A percentile compares a stretch with the other conserved stretches of the same genome.
phyloP scores from a whole-genome alignment of 1,284 basidiomycete species.

The Neonothopanus nambi region DNA sequence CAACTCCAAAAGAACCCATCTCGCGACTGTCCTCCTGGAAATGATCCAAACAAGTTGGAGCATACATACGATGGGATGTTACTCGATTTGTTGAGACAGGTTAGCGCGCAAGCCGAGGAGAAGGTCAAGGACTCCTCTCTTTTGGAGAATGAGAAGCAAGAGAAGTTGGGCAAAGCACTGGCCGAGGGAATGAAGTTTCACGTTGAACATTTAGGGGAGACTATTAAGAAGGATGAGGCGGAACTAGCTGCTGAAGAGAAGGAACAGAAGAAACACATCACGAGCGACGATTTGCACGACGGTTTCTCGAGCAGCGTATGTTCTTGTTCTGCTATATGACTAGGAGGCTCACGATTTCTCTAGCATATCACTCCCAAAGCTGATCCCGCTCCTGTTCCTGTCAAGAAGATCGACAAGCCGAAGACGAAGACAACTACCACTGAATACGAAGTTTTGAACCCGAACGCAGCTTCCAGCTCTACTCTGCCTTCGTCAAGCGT shows the following conservation, averaged over 20 bases:
- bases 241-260: conserved; percentile 38
- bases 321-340: conserved; percentile 4
- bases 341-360: conserved; percentile 7
- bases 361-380: conserved; percentile 73
- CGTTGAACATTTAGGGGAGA: conserved; percentile 54
- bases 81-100: conserved; percentile 74
- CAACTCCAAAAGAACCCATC: conserved; percentile 77
- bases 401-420: conserved; percentile 45
- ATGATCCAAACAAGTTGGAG: conserved; percentile 63
- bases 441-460: conserved; percentile 87
- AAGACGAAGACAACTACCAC: conserved; percentile 45
- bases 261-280: conserved; percentile 68
- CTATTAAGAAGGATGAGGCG: conserved; percentile 56
- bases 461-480: conserved; percentile 42
- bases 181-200: conserved; percentile 36
- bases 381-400: conserved; percentile 59
- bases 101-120: conserved; percentile 67
- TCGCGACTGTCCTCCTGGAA: conserved; percentile 78
- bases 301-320: conserved; percentile 76
- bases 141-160: conserved; percentile 49
- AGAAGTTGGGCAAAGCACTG: conserved; percentile 47
- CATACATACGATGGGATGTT: conserved; percentile 95
- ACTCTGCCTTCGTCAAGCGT: conserved; percentile 25
- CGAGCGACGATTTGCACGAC: conserved; percentile 85
- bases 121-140: conserved; percentile 52